Evolutionary conservation across 345 rosid species (phyloP).

Genomic region (Brassica cretica): DNA sequence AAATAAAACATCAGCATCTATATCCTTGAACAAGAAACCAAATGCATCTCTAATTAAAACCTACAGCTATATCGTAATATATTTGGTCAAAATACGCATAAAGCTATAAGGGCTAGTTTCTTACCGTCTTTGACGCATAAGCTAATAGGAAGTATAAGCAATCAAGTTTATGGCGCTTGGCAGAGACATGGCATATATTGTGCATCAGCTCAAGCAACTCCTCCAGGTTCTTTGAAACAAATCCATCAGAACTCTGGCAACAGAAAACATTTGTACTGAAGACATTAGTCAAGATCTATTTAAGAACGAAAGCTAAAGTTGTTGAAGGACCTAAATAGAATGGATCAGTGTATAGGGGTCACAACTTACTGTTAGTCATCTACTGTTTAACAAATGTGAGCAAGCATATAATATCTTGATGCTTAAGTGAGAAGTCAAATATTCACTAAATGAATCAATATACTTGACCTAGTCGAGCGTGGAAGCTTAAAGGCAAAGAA

Average conservation of each 20-base stretch:
- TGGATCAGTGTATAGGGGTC: conserved; percentile 1
- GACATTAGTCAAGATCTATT: conserved; percentile 19
- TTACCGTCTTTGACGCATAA: conserved; percentile 58
- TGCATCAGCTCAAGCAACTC: conserved; percentile 73
- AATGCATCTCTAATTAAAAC: conserved; percentile 1
- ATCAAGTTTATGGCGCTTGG: conserved; percentile 87
- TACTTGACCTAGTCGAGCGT: conserved; percentile 9
- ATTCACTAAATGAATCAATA: conserved; percentile 10
- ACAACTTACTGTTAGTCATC: not conserved
- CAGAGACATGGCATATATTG: conserved; percentile 87
- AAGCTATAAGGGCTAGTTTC: conserved; percentile 16
- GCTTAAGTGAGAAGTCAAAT: not conserved
- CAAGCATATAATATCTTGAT: conserved; percentile 1
- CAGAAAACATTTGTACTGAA: conserved; percentile 5
- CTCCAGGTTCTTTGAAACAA: conserved; percentile 58
- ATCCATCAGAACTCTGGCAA: conserved; percentile 60
- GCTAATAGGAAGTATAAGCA: conserved; percentile 78
- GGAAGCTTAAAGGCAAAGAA: conserved; percentile 4
- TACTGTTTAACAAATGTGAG: not conserved
- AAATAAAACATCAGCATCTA: conserved; percentile 11
- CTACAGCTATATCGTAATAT: not conserved
- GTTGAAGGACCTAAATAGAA: conserved; percentile 19
- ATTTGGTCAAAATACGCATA: conserved; percentile 16
- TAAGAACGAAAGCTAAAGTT: not conserved
- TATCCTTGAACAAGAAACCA: not conserved